These are phyloP conservation scores for Beverwykella pulmonaria DNA, from an alignment of 495 filamentous ascomycete species.

Conservation along the genomic window DNA sequence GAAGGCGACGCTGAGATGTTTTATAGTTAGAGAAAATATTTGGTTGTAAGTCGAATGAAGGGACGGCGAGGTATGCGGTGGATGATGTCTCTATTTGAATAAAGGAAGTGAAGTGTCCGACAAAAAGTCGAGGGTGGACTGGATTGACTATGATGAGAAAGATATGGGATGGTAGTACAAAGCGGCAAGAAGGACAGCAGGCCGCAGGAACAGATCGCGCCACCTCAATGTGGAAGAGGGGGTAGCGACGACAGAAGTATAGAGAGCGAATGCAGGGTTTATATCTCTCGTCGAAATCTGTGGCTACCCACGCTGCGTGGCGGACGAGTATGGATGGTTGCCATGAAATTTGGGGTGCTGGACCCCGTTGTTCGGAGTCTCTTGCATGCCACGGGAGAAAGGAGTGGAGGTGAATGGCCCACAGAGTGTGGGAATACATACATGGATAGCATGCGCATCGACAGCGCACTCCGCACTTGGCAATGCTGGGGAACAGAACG, in stretches of 20 bases:
- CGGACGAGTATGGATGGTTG: background rate
- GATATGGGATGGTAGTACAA: background rate
- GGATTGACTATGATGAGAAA: too few species aligned
- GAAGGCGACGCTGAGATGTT: background rate
- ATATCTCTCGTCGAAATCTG: constrained; percentile 23
- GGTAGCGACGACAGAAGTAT: background rate
- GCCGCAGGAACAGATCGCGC: background rate
- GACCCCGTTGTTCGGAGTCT: constrained; percentile 7
- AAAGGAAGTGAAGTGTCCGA: too few species aligned
- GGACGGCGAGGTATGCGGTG: too few species aligned
- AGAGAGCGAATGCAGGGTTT: constrained; percentile 12
- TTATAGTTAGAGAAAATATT: too few species aligned
- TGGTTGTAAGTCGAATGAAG: too few species aligned
- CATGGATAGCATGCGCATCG: background rate
- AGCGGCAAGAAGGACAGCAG: background rate
- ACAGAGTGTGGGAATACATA: constrained; percentile 10
- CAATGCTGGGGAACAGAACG: constrained; percentile 4
- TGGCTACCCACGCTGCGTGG: background rate
- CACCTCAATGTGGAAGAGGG: background rate
- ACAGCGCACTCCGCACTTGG: constrained; percentile 24
- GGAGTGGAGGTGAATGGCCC: background rate
- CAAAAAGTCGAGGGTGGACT: too few species aligned
- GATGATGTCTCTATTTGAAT: too few species aligned
- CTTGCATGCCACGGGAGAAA: background rate
- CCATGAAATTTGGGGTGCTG: background rate